Evolutionary conservation across 1,284 basidiomycete species (phyloP).

Genomic region (Acaromyces ingoldii): DNA sequence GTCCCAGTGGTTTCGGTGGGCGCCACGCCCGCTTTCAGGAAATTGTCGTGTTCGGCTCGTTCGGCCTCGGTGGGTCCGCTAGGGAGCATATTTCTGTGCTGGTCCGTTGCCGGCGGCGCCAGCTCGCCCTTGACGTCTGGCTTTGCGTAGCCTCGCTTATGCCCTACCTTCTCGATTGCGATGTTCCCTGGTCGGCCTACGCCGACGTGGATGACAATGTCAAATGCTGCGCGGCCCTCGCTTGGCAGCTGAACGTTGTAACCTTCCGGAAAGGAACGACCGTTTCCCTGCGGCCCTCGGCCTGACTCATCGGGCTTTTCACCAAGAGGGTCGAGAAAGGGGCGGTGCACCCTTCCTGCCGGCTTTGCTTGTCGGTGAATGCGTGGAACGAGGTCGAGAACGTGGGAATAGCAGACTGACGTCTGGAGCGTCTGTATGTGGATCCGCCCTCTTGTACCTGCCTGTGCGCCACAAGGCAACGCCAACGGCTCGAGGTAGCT

Average conservation of each 20-base stretch:
- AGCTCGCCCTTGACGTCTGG: slow-evolving; percentile 6
- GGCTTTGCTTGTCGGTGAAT: slow-evolving; percentile 3
- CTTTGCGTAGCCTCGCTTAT: slow-evolving; percentile 11
- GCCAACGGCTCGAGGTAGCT: background rate
- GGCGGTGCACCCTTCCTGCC: background rate
- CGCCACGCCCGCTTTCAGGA: background rate
- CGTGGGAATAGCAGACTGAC: slow-evolving; percentile 5
- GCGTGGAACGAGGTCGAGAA: slow-evolving; percentile 9
- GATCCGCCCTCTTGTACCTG: background rate
- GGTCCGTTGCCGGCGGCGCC: slow-evolving; percentile 4
- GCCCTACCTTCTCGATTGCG: slow-evolving; percentile 10
- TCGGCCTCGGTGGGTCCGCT: background rate
- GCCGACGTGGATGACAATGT: slow-evolving; percentile 12
- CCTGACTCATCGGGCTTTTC: background rate
- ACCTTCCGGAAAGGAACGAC: slow-evolving; percentile 7
- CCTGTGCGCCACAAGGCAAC: background rate
- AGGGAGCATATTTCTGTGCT: too few species aligned
- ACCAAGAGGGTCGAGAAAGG: slow-evolving; percentile 7
- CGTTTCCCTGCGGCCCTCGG: slow-evolving; percentile 7
- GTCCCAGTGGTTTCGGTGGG: background rate
- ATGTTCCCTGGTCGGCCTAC: slow-evolving; percentile 7
- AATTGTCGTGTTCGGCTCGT: background rate
- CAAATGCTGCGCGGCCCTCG: slow-evolving; percentile 1
- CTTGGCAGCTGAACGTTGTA: background rate
- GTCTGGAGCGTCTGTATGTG: slow-evolving; percentile 13